Base-by-base conservation (phyloP, 1,284 basidiomycete genomes). In the Takashimella tepidaria region DNA sequence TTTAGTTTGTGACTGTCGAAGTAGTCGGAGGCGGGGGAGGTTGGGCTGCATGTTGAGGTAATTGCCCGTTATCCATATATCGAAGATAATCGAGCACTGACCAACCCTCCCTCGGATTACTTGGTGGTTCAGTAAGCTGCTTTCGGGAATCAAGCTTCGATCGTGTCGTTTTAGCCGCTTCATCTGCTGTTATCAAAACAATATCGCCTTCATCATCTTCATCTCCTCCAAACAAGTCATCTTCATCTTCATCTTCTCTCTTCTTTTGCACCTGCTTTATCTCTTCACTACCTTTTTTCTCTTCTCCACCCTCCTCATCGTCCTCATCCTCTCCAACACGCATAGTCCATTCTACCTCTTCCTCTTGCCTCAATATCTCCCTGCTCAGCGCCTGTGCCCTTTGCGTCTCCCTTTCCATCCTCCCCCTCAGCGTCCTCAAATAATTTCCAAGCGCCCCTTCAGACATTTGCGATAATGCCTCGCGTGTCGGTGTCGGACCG, bases 321-420 rank as follows among this genome's bases (percentile, higher is more conserved):
- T 57, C 59, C 2, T 53, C 63, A 20, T 54, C 61, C 31, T 61
- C 60, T 22, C 50, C 62, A 10, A 66, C 50, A n/a, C 67, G 52
- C 60, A 67, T 59, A 19, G 46, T 42, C 67, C 65, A 69, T 48
- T 69, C 65, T 12, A 59, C 57, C 55, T 66, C 63, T 5, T 62
- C 62, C 40, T 56, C 59, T 24, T 54, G 50, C 41, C 57, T 59
- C 25, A 53, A 51, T n/a, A 69, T 60, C 47, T 67, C 66, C 21
- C 57, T 49, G 21, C 47, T 41, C 23, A 72, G 49, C n/a, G 47
- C 59, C 16, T 53, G 40, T 1, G 60, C 64, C n/a, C 57, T 62
- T 24, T 41, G 37, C 11, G 45, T 42, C 25, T 66, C 64, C 21
- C 56, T 54, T 20, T 56, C 54, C 10, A 66, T 45, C 16, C 64